Evolutionary conservation across 192 early-diverging fungal genomes (phyloP), one percentile per base, ranked within the genome.

Genomic region (Dimargaris verticillata): DNA sequence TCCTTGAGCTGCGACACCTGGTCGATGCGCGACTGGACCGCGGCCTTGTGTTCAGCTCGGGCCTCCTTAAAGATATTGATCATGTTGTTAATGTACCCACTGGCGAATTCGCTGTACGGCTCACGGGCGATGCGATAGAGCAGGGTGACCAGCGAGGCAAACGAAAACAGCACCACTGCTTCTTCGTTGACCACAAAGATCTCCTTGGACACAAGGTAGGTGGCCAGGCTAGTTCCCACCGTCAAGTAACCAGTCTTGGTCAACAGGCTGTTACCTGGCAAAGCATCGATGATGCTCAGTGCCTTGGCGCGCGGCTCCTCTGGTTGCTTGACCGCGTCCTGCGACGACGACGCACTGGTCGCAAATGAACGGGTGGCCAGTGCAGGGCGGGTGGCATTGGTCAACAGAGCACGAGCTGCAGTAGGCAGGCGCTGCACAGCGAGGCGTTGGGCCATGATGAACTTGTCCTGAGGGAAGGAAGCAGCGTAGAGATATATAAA

Each of bases 151-250:
- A 93, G 83, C 70, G 84, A 87, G 62, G 83, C 83, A 67, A 92
- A 86, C 43, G 86, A 78, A 42, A 86, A 66, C 54, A 92, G 69
- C 57, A 93, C 84, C 51, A 95, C 77, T 47, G 91, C 81, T 71
- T 98, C 93, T 70, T 88, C 89, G 73, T 95, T 95, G 62, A 95
- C 70, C 55, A 95, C 81, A 77, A 95, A 98, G 72, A 98, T 89
- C 77, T 98, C 95, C 86, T 98, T 95, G 61, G 91, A 89, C 67
- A 98, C 84, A 44, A 88, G 72, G 72, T 83, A 89, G 44, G 92
- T 86, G 17, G 92, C 85, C 62, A 89, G 69, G 61, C 89, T 91
- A 47, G 89, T 80, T 57, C 80, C 79, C 24, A 86, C 71, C 50
- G 92, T 88, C 65, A 95, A 79, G 69, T 84, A 89, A 45, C 82